Percentiles rank a stretch among this genome's conserved stretches.
Conservation (phyloP, 768 basidiomycete genomes). For the Agrocybe chaxingu region DNA sequence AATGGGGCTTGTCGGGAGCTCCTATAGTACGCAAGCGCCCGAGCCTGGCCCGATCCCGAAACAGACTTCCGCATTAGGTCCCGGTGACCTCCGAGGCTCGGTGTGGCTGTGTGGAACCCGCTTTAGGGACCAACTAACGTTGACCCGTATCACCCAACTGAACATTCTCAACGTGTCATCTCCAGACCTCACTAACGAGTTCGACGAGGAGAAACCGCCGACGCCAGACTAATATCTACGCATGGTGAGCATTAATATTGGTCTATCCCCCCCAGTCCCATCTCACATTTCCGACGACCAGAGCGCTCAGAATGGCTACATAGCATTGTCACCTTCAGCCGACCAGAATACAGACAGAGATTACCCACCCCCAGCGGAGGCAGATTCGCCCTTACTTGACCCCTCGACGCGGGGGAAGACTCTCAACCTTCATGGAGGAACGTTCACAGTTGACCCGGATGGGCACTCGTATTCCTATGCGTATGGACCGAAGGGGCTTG, state of each 20-base stretch:
- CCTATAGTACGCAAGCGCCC: no score
- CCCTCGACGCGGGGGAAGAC: slow-evolving; percentile 6
- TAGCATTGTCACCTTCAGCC: slow-evolving; percentile 16
- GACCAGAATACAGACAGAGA: slow-evolving; percentile 2
- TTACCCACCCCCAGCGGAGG: slow-evolving; percentile 11
- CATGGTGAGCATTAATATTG: background rate
- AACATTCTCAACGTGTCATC: no score
- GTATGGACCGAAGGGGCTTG: slow-evolving; percentile 69
- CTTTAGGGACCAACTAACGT: no score
- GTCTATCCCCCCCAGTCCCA: no score
- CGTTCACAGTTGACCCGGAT: slow-evolving; percentile 31
- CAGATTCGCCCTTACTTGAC: slow-evolving; percentile 1
- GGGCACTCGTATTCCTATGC: slow-evolving; percentile 56
- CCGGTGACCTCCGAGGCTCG: no score
- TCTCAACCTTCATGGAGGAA: slow-evolving; percentile 24
- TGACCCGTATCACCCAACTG: no score
- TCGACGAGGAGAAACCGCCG: no score
- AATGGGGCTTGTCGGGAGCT: no score
- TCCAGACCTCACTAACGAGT: no score
- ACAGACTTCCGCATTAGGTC: no score
- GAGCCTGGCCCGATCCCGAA: no score
- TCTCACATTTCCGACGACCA: background rate
- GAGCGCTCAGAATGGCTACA: slow-evolving; percentile 16
- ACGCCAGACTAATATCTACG: background rate
- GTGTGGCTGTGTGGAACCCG: no score